phyloP scores from a whole-genome alignment of 805 yeast genomes.

The Spathaspora passalidarum region DNA sequence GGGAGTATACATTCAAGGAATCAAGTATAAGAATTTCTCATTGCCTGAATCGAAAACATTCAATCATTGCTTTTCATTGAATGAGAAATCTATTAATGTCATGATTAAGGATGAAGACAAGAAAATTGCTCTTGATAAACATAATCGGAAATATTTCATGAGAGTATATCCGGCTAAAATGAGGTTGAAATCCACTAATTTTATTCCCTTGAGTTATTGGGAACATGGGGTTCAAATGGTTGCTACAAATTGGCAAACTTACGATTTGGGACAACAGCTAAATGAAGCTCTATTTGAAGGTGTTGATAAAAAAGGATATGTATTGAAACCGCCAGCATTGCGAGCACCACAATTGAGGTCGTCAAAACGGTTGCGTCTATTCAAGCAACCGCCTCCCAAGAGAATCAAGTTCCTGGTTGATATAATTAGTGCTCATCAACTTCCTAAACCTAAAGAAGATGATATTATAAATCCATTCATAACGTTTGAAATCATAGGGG shows the following conservation, averaged over 20 bases:
- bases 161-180: conserved; percentile 84
- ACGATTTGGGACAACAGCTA: conserved; percentile 83
- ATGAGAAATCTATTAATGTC: conserved; percentile 64
- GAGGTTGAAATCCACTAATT: conserved; percentile 76
- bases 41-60: conserved; percentile 77
- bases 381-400: conserved; percentile 5
- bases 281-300: conserved; percentile 78
- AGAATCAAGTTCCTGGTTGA: conserved; percentile 21
- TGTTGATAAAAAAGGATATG: conserved; percentile 66
- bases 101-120: conserved; percentile 64
- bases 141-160: conserved; percentile 72
- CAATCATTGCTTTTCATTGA: conserved; percentile 84
- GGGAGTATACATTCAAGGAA: conserved; percentile 73
- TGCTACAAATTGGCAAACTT: conserved; percentile 95
- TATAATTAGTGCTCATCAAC: conserved; percentile 79
- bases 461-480: conserved; percentile 57
- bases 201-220: conserved; percentile 81
- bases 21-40: conserved; percentile 77
- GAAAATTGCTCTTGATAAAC: conserved; percentile 59
- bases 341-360: conserved; percentile 31
- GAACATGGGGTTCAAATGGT: conserved; percentile 86
- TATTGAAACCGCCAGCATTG: conserved; percentile 63
- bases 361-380: conserved; percentile 9
- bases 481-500: conserved; percentile 57
- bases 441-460: conserved; percentile 64